Evolutionary conservation across 78 protist genomes (phyloP).

Genomic region (Acrasis kona): DNA sequence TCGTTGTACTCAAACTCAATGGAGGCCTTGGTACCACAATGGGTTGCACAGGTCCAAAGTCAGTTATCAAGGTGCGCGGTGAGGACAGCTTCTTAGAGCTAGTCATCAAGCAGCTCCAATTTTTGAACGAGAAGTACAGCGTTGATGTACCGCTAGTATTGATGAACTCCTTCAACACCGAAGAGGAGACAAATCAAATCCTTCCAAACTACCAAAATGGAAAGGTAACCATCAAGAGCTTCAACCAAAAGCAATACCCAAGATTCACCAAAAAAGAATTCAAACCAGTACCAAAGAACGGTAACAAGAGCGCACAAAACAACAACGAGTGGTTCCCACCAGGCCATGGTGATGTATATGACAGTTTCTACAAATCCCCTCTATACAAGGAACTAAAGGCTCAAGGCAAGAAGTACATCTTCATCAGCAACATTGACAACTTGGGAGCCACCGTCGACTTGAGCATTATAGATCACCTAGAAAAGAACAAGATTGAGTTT

Average conservation of each 20-base stretch:
- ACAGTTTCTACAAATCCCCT: background rate
- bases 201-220: constrained; percentile 39
- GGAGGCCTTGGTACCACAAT: constrained; percentile 99
- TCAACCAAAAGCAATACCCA: constrained; percentile 61
- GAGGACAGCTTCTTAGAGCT: constrained; percentile 85
- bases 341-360: constrained; percentile 9
- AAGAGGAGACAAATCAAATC: constrained; percentile 61
- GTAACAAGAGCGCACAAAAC: constrained; percentile 57
- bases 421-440: constrained; percentile 95
- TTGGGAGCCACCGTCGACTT: constrained; percentile 94
- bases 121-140: constrained; percentile 8
- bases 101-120: constrained; percentile 74
- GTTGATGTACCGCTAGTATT: constrained; percentile 73
- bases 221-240: background rate
- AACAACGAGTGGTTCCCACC: constrained; percentile 62
- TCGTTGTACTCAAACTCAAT: constrained; percentile 88
- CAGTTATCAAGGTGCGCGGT: constrained; percentile 63
- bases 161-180: constrained; percentile 96
- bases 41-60: constrained; percentile 96
- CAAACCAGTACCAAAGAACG: constrained; percentile 33
- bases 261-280: constrained; percentile 65
- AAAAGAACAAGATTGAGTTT: background rate
- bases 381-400: constrained; percentile 12
- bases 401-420: constrained; percentile 74
- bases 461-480: constrained; percentile 26